Conservation (phyloP, 176 grass and related monocot genomes). For the Raddia guianensis region DNA sequence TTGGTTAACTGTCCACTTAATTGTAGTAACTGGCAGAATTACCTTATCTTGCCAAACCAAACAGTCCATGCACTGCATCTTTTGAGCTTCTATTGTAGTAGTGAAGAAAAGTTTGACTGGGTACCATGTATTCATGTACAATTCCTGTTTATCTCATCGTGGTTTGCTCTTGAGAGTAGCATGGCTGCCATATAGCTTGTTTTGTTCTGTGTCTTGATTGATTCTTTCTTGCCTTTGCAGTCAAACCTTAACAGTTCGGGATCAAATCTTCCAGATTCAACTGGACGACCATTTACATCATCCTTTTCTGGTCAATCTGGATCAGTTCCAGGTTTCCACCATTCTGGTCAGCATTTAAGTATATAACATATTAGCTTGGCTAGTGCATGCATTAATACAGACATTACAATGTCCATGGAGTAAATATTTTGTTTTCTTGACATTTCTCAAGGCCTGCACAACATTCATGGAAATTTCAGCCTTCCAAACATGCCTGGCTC, state of each 20-base stretch:
- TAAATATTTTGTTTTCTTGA: slow-evolving; percentile 34
- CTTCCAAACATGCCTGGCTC: slow-evolving; percentile 83
- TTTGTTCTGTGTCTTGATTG: neutral
- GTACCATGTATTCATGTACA: slow-evolving; percentile 1
- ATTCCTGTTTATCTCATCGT: neutral
- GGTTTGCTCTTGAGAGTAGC: slow-evolving; percentile 3
- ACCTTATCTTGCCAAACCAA: neutral
- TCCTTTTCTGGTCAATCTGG: slow-evolving; percentile 87
- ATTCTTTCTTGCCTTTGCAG: slow-evolving; percentile 46
- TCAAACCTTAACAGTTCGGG: slow-evolving; percentile 71
- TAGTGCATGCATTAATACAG: neutral
- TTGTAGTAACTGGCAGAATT: neutral
- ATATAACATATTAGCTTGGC: slow-evolving; percentile 23
- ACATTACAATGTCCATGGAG: neutral
- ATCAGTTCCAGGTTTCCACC: slow-evolving; percentile 78
- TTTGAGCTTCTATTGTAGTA: slow-evolving; percentile 3
- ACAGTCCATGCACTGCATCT: neutral
- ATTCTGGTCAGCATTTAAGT: slow-evolving; percentile 72
- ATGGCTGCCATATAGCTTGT: neutral
- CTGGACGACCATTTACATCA: slow-evolving; percentile 67
- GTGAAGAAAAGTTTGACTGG: slow-evolving; percentile 25
- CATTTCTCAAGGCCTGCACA: slow-evolving; percentile 72
- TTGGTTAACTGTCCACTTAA: neutral
- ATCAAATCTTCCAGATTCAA: slow-evolving; percentile 86
- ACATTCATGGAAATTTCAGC: slow-evolving; percentile 80